A percentile compares a stretch with the other conserved stretches of the same genome.
Evolutionary conservation across 75 land plant species (phyloP).

Genomic region (Adiantum capillusveneris): DNA sequence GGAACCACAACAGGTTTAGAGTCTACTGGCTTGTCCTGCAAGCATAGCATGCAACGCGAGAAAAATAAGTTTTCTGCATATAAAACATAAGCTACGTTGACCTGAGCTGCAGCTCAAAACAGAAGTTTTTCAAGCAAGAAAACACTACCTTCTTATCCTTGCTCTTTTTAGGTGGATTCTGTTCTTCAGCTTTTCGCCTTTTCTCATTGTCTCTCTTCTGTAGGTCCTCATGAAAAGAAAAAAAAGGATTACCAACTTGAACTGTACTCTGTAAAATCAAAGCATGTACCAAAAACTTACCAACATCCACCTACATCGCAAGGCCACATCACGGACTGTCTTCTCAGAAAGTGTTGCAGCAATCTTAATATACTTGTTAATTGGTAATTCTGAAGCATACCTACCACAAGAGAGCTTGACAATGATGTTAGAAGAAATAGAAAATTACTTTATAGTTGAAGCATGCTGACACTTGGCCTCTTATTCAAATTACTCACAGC

Average conservation of each 20-base stretch:
- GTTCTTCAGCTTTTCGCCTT: slow-evolving; percentile 57
- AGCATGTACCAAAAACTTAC: slow-evolving; percentile 35
- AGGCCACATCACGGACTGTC: slow-evolving; percentile 92
- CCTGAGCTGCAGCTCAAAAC: background rate
- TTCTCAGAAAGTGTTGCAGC: slow-evolving; percentile 67
- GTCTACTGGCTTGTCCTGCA: slow-evolving; percentile 10
- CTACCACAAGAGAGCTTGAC: slow-evolving; percentile 17
- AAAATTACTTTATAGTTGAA: no score
- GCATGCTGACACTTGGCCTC: no score
- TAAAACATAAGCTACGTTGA: background rate
- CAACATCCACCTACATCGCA: slow-evolving; percentile 88
- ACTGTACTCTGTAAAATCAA: background rate
- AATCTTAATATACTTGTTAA: slow-evolving; percentile 74
- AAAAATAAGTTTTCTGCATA: background rate
- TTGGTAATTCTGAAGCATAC: slow-evolving; percentile 45
- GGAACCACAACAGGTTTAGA: background rate
- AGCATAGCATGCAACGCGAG: background rate
- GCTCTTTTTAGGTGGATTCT: slow-evolving; percentile 38
- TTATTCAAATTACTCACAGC: no score
- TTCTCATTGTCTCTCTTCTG: slow-evolving; percentile 60
- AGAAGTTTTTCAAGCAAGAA: background rate
- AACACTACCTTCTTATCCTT: slow-evolving; percentile 49
- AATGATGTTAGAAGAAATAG: no score
- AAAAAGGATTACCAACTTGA: background rate
- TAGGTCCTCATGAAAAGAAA: background rate